Conservation (phyloP, 208 protist genomes). For the Jaenimonas drosophilae region DNA sequence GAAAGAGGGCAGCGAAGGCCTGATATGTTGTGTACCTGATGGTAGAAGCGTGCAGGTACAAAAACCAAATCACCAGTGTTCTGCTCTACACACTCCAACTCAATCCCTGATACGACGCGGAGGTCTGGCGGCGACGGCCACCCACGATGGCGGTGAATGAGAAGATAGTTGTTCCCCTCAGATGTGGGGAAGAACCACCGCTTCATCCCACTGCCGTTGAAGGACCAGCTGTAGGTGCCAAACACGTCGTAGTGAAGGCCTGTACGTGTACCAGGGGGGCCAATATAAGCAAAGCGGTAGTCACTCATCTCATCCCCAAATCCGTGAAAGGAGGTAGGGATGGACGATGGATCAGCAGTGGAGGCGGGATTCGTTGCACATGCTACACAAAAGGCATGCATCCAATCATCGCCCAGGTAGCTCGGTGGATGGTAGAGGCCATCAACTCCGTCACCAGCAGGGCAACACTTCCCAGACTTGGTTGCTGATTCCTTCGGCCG, state of each 20-base stretch:
- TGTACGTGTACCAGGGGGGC: conserved; percentile 47
- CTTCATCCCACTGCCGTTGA: conserved; percentile 80
- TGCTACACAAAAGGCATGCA: conserved; percentile 44
- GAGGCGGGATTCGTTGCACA: too few relatives aligned
- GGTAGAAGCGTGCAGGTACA: conserved; percentile 61
- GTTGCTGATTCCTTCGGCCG: background rate
- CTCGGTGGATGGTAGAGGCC: conserved; percentile 56
- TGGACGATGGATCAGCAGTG: too few relatives aligned
- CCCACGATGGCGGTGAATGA: conserved; percentile 12
- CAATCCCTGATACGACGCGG: conserved; percentile 39
- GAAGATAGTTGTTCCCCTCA: conserved; percentile 33
- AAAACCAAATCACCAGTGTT: conserved; percentile 75
- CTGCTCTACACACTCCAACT: conserved; percentile 41
- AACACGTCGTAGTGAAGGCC: conserved; percentile 82
- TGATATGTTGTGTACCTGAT: conserved; percentile 78
- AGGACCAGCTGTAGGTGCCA: conserved; percentile 82
- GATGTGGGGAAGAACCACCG: conserved; percentile 69
- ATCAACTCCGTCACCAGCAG: background rate
- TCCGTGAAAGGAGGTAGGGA: background rate
- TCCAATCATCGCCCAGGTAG: conserved; percentile 73
- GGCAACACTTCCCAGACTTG: background rate
- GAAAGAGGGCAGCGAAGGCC: conserved; percentile 24
- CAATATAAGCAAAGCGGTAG: conserved; percentile 85
- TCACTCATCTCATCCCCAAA: conserved; percentile 61
- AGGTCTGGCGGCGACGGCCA: conserved; percentile 40